Percentiles rank a stretch among this genome's conserved stretches.
Conservation (phyloP, 1,139 yeast species). For the Pichia sp. region DNA sequence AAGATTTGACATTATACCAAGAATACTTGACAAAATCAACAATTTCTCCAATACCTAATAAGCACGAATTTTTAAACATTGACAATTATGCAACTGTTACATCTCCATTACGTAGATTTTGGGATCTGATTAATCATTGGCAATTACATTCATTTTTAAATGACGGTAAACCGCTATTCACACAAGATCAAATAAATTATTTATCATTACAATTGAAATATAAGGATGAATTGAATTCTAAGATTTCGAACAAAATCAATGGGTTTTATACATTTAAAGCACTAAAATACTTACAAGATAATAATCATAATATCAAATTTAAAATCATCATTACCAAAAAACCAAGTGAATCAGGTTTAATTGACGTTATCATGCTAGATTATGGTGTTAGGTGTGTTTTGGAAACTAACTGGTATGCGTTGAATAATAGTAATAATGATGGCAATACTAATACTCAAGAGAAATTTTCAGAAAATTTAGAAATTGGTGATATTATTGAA, state of each 20-base stretch:
- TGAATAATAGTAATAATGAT: constrained; percentile 21
- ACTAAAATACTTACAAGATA: constrained; percentile 31
- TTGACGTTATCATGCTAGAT: constrained; percentile 35
- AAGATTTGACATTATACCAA: constrained; percentile 23
- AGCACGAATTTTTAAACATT: constrained; percentile 64
- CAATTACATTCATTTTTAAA: constrained; percentile 45
- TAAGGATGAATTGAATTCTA: constrained; percentile 27
- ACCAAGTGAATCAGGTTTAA: constrained; percentile 34
- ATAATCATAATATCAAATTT: constrained; percentile 17
- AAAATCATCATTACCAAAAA: constrained; percentile 34
- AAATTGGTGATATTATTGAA: constrained; percentile 36
- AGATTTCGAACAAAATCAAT: constrained; percentile 29
- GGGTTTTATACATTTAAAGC: constrained; percentile 39
- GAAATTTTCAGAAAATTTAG: constrained; percentile 22
- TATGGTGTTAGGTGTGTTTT: constrained; percentile 30
- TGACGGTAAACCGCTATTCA: constrained; percentile 18
- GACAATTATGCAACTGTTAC: constrained; percentile 67
- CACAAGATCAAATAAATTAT: constrained; percentile 21
- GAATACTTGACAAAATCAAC: constrained; percentile 37
- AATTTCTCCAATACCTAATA: constrained; percentile 34
- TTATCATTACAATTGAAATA: constrained; percentile 26
- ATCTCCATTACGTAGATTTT: constrained; percentile 81
- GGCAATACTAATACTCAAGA: neutral
- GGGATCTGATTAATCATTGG: constrained; percentile 80
- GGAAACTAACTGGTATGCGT: constrained; percentile 29